These are phyloP conservation scores for Dujonia santamariae DNA, from an alignment of 1,139 yeast species.

Conservation along the genomic window DNA sequence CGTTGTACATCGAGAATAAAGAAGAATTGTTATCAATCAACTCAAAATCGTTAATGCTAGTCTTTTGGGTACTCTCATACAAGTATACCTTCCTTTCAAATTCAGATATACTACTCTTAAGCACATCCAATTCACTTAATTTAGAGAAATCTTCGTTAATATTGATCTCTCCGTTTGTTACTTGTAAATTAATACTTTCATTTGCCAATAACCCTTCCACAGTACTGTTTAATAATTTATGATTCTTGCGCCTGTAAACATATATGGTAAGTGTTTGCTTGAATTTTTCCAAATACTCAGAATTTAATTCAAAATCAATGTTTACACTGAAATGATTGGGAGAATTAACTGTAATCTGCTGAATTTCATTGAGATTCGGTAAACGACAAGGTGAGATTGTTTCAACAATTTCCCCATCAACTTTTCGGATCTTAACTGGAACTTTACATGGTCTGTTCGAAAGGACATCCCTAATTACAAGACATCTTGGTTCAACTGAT, in stretches of 20 bases:
- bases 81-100: conserved; percentile 37
- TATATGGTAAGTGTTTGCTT: conserved; percentile 44
- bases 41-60: conserved; percentile 5
- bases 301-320: conserved; percentile 37
- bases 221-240: conserved; percentile 36
- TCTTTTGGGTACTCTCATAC: conserved; percentile 22
- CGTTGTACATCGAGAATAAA: conserved; percentile 38
- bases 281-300: conserved; percentile 41
- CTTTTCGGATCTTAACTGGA: conserved; percentile 44
- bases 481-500: conserved; percentile 77
- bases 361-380: conserved; percentile 55
- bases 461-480: conserved; percentile 68
- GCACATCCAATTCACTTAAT: conserved; percentile 21
- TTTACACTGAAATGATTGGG: conserved; percentile 43
- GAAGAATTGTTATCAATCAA: conserved; percentile 16
- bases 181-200: conserved; percentile 29
- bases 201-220: conserved; percentile 35
- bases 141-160: conserved; percentile 23
- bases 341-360: conserved; percentile 38
- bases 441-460: conserved; percentile 52
- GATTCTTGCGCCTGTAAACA: conserved; percentile 46
- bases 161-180: conserved; percentile 26
- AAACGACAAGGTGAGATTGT: conserved; percentile 63
- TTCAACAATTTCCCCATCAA: conserved; percentile 31
- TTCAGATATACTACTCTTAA: conserved; percentile 23